Base-by-base conservation (phyloP, 768 basidiomycete species). In the Phallus indusiatus region DNA sequence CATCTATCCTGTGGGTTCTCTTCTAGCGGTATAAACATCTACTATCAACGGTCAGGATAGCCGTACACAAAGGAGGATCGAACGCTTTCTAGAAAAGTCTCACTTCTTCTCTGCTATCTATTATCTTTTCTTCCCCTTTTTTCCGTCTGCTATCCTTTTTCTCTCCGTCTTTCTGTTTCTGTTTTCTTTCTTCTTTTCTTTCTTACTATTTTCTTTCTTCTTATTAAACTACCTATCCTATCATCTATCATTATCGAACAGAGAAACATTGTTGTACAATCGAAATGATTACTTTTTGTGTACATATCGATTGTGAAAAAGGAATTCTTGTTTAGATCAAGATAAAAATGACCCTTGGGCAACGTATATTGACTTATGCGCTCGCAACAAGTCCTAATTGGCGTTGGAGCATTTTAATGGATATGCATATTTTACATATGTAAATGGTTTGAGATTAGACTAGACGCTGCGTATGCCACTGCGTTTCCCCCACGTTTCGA, bases 401-500 rank as follows among this genome's bases (percentile, higher is more conserved):
- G 28, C 28, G 7, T 28, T 7, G 28, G 7, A 7, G 28, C 28
- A 28, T 2, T 28, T 7, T 28, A n/a, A n/a, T n/a, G n/a, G n/a
- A n/a, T n/a, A n/a, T n/a, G n/a, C n/a, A n/a, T 28, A 2, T 7
- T 28, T 28, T 28, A 7, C 7, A 7, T 28, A 28, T 28, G 28
- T 28, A 28, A n/a, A n/a, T 28, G 7, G 28, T 28, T 7, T 28
- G 28, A 28, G 28, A 3, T 28, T 28, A 12, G 12, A 6, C 20
- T 53, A 59, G 20, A 42, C 57, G 33, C 50, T 59, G n/a, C 57
- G 57, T 17, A 59, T 21, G 24, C 61, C 61, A 49, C 60, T 54
- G 11, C 47, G 46, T 28, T 65, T 76, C 50, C 80, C 70, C 95
- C 95, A 99, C 47, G 73, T 73, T 36, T 81, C 78, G 65, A 88